Base-by-base conservation (phyloP, 1,284 basidiomycete species). In the Microbotryum silenes-acaulis region DNA sequence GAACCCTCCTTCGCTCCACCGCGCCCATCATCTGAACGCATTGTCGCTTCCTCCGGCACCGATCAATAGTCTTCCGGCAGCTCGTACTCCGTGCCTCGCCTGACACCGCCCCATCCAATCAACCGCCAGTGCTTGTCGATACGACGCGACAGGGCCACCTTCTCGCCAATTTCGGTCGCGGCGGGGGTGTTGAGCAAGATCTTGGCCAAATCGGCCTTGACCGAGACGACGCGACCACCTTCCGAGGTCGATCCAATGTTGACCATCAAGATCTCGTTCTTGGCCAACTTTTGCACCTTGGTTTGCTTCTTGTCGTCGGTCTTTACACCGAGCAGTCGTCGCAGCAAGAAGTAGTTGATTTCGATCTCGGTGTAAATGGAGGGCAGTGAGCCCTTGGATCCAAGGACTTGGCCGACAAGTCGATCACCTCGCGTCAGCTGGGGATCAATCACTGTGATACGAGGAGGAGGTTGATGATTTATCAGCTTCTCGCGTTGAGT, bases 261-360 rank as follows among this genome's bases (percentile, higher is more conserved):
- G 71, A 78, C 74, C 77, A 78, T 78, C 49, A 98, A 79, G 4
- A 97, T 83, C 78, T 98, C 94, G 75, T 88, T 89, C 78, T 96
- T 96, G 59, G 85, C 82, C 54, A 97, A 82, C 77, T 97, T 97
- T 58, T 88, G 81, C 31, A 79, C 79, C 77, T 91, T 97, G 52
- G 93, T 96, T 76, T 93, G 90, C 77, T 97, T 97, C 80, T 92
- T 94, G 79, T 97, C 94, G 77, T 97, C 93, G 31, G 90, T 91
- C 77, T 94, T 93, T 70, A 97, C 96, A 77, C 94, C 94, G n/a
- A 98, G 83, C 64, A 98, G 78, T 68, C 96, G 85, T 67, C 96
- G 88, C 52, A 96, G 85, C 52, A 96, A 80, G 85, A 94, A 96
- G 68, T 93, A 78, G 73, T 85, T 89, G 76, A 93, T 92, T 77